Evolutionary conservation across 805 yeast species (phyloP), one percentile per base, ranked within the genome.

Genomic region (Candida mattraensis): DNA sequence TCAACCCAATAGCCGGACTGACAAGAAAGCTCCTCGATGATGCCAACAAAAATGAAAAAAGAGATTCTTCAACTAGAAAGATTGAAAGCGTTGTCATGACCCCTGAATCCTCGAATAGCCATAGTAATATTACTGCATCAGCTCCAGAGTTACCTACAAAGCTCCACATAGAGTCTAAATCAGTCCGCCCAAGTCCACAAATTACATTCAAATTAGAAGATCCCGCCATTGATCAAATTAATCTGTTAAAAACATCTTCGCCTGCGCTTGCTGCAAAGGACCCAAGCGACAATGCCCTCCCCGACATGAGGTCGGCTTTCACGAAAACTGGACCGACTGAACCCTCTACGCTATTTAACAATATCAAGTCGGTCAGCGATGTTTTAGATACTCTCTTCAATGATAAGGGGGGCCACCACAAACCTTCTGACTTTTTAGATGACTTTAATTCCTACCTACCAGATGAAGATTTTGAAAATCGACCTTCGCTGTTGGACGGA

Each of bases 1-100:
- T 53, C 48, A 58, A 51, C 35, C 54, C 54, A 1, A 34, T 58
- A 13, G 63, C 59, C 8, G 27, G 35, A 7, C 12, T 55, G 22
- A 47, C 60, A 2, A 42, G 54, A 8, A 12, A 28, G n/a, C 47
- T 47, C 7, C 35, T 37, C 15, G 18, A 11, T 14, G 20, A 16
- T 16, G 15, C 17, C 28, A 15, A 18, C 10, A 5, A 10, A 19
- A 6, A 9, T 11, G 9, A 12, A 19, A 9, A 9, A 20, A 20
- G 17, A 29, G 11, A 14, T 20, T n/a, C n/a, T n/a, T n/a, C n/a
- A n/a, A n/a, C n/a, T n/a, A n/a, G n/a, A n/a, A n/a, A n/a, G n/a
- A n/a, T n/a, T n/a, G n/a, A n/a, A n/a, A n/a, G n/a, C n/a, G n/a
- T n/a, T n/a, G n/a, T n/a, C n/a, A 7, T 29, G 24, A 29, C 21